Base-by-base conservation (phyloP, 108 stramenopile genomes). In the Nitzschia sp. region DNA sequence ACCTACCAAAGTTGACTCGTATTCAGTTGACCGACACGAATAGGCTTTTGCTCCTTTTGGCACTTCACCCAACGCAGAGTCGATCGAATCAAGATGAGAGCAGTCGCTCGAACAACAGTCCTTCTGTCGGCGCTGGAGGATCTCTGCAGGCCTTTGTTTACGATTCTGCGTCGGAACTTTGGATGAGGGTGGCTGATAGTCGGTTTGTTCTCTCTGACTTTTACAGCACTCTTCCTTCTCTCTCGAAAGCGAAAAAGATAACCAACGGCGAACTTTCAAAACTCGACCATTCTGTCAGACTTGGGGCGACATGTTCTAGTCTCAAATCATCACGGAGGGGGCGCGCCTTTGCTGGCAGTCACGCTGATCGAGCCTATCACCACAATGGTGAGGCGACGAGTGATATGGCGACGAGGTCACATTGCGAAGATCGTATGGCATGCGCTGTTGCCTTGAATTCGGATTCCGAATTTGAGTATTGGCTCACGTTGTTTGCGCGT, bases 401-500 rank as follows among this genome's bases (percentile, higher is more conserved):
- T 52, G 69, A 76, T 35, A 72, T 83, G 15, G 72, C 80, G 4
- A 87, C 90, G 17, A 72, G 87, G 61, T 76, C 90, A 5, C 93
- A 94, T 62, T 94, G 93, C 58, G 93, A 94, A 74, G 90, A 94
- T 69, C 85, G 93, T 38, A 78, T 94, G 79, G 88, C 93, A 0
- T 94, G 93, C 62, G 83, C 93, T 3, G 36, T 91, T 54, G 86
- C 82, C 19, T 76, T 94, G 19, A 78, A 73, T 16, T 90, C 87
- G 1, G 61, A 69, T 23, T 31, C 63, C 41, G 93, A 94, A 58
- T 91, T 91, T 54, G 56, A 81, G 33, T 63, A 71, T 50, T 94
- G 93, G 93, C 61, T 93, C 1, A 47, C 71, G 29, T 58, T 63
- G 45, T 93, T 87, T 63, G 72, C 80, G 0, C 60, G 74, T 15